A percentile compares a stretch with the other conserved stretches of the same genome.
phyloP scores from a whole-genome alignment of 2,329 filamentous ascomycete species.

The Xylaria sp. region DNA sequence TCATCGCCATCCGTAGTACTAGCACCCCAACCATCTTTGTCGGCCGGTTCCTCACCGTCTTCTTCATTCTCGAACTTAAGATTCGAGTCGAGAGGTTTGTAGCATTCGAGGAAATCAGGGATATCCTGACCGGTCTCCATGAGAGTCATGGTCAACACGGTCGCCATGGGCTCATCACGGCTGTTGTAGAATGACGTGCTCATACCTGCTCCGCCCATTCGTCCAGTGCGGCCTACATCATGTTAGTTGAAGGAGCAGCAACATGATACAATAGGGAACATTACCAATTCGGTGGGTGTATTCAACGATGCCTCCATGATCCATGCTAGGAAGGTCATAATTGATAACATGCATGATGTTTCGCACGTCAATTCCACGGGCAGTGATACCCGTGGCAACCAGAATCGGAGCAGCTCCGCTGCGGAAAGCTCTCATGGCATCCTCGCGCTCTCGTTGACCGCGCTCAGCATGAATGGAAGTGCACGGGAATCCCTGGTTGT shows the following conservation, averaged over 20 bases:
- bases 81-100: slow-evolving; percentile 53
- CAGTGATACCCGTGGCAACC: slow-evolving; percentile 78
- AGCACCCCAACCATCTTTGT: slow-evolving; percentile 2
- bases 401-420: slow-evolving; percentile 70
- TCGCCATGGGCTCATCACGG: slow-evolving; percentile 65
- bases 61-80: slow-evolving; percentile 53
- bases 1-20: slow-evolving; percentile 4
- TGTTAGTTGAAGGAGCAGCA: slow-evolving; percentile 12
- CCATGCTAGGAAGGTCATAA: slow-evolving; percentile 71
- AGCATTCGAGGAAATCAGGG: slow-evolving; percentile 72
- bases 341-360: slow-evolving; percentile 92
- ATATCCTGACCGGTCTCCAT: slow-evolving; percentile 72
- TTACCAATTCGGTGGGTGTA: slow-evolving; percentile 92
- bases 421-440: slow-evolving; percentile 82
- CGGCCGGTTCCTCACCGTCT: slow-evolving; percentile 38
- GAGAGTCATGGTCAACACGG: slow-evolving; percentile 72
- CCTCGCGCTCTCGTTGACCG: slow-evolving; percentile 86
- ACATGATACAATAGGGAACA: slow-evolving; percentile 22
- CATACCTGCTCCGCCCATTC: slow-evolving; percentile 80
- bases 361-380: slow-evolving; percentile 81
- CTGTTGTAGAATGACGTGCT: slow-evolving; percentile 89
- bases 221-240: slow-evolving; percentile 72
- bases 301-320: slow-evolving; percentile 84
- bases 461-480: slow-evolving; percentile 86
- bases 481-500: slow-evolving; percentile 70